A percentile compares a stretch with the other conserved stretches of the same genome.
Evolutionary conservation across 2,329 filamentous ascomycete species (phyloP).

Genomic region (Xylariaceae sp.): DNA sequence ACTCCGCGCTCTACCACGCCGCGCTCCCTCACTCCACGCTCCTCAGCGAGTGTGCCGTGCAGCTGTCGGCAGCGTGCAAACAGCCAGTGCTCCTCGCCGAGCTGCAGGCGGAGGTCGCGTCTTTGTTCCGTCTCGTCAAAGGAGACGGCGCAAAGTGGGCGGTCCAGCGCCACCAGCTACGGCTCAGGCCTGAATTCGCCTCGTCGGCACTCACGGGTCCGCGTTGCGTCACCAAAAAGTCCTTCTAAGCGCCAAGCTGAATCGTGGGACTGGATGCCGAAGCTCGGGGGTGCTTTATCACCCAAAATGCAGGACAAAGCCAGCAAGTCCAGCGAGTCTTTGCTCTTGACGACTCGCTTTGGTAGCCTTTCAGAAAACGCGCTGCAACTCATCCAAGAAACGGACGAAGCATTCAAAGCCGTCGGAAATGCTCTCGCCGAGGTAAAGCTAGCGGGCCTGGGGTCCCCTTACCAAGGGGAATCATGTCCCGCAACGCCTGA

Average conservation of each 20-base stretch:
- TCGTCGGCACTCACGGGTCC: constrained; percentile 11
- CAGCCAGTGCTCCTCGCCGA: constrained; percentile 18
- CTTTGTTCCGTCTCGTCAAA: constrained; percentile 28
- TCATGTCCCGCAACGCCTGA: constrained; percentile 21
- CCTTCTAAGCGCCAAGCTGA: constrained; percentile 8
- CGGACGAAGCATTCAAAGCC: constrained; percentile 42
- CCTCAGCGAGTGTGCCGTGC: constrained; percentile 39
- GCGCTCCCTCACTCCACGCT: constrained; percentile 29
- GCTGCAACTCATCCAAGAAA: constrained; percentile 39
- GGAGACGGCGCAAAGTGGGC: constrained; percentile 15
- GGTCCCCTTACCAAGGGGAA: constrained; percentile 19
- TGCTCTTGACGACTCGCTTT: constrained; percentile 4
- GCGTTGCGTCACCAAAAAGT: constrained; percentile 6
- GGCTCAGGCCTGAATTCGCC: constrained; percentile 21
- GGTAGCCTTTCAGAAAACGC: constrained; percentile 29
- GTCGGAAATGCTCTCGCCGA: constrained; percentile 35
- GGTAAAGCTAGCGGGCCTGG: constrained; percentile 22
- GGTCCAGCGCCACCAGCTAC: constrained; percentile 17
- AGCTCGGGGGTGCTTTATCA: constrained; percentile 23
- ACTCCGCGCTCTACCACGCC: too few species aligned
- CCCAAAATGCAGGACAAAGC: constrained; percentile 21
- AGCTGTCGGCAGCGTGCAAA: constrained; percentile 31
- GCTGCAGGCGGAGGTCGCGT: constrained; percentile 23
- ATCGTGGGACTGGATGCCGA: constrained; percentile 15
- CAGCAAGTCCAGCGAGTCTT: constrained; percentile 7